phyloP scores from a whole-genome alignment of 768 basidiomycete genomes.

The Kwoniella sp. region DNA sequence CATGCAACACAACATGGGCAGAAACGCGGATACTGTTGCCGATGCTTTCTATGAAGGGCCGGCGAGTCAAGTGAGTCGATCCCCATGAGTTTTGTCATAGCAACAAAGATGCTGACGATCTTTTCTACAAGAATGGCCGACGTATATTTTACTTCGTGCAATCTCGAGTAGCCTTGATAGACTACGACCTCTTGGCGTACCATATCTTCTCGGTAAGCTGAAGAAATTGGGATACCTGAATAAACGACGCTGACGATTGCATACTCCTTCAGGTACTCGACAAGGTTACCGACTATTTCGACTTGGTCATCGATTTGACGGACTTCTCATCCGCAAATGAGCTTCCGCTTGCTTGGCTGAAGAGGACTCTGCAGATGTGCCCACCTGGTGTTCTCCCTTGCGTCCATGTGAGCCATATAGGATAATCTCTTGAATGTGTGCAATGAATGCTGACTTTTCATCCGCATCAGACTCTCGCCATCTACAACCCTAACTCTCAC shows the following conservation, averaged over 20 bases:
- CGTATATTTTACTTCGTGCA: constrained; percentile 50
- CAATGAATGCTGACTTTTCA: constrained; percentile 4
- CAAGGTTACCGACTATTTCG: constrained; percentile 43
- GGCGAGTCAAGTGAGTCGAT: constrained; percentile 41
- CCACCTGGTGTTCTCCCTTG: constrained; percentile 36
- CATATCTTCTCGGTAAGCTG: constrained; percentile 41
- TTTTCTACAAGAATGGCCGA: constrained; percentile 34
- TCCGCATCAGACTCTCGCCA: constrained; percentile 34
- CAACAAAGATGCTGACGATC: background rate
- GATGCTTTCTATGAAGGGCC: constrained; percentile 51
- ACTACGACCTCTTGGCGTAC: constrained; percentile 47
- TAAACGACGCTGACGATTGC: constrained; percentile 3
- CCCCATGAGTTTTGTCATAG: background rate
- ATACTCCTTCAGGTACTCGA: constrained; percentile 31
- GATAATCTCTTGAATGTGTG: background rate
- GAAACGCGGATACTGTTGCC: constrained; percentile 37
- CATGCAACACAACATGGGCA: constrained; percentile 44
- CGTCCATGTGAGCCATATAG: constrained; percentile 32
- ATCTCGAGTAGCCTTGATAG: constrained; percentile 32
- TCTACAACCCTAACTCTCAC: constrained; percentile 50
- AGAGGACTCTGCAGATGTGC: constrained; percentile 36
- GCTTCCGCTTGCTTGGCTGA: constrained; percentile 41
- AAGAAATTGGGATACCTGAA: background rate
- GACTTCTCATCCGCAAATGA: constrained; percentile 41
- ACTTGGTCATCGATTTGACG: constrained; percentile 47